Base-by-base conservation (phyloP, 495 filamentous ascomycete genomes). In the Penicillium lividum region DNA sequence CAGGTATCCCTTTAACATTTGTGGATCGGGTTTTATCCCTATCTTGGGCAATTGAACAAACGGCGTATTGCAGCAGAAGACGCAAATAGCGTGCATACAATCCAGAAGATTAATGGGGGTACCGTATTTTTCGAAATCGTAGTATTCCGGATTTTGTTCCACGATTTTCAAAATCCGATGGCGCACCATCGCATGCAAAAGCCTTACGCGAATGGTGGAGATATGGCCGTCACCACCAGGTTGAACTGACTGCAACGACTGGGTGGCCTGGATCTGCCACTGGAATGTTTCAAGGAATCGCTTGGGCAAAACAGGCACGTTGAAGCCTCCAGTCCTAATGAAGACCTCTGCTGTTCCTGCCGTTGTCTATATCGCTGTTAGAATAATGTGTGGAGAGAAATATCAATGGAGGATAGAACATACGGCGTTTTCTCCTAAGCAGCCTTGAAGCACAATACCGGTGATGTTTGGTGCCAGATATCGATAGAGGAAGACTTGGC, bases 221-320 rank as follows among this genome's bases (percentile, higher is more conserved):
- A 51, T 31, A 34, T 34, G 31, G 5, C 25, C 49, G 34, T 51
- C 49, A 2, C 49, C 49, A 29, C 49, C 49, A 16, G 49, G 49
- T 29, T 51, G 7, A 27, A 51, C 13, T 8, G 28, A 34, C 13
- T 29, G 11, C 7, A 51, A 7, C 4, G 27, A 29, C 15, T 29
- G 30, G 2, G 49, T 51, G 1, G 28, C 29, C 28, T 51, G 49
- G 5, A 31, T n/a, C 49, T 27, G 49, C 28, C 28, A 36, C 16
- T 51, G 49, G 16, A 51, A 51, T 18, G 49, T 51, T 16, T 51
- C 30, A 10, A 51, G 16, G 28, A 51, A 31, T 51, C 49, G 49
- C 28, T 31, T 33, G 7, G n/a, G 29, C 7, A 36, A n/a, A 10
- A 31, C 25, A 27, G 9, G n/a, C n/a, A 31, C 30, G 29, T 16